Evolutionary conservation across 371 early-diverging fungal species (phyloP).

Genomic region (Mortierella sp.): DNA sequence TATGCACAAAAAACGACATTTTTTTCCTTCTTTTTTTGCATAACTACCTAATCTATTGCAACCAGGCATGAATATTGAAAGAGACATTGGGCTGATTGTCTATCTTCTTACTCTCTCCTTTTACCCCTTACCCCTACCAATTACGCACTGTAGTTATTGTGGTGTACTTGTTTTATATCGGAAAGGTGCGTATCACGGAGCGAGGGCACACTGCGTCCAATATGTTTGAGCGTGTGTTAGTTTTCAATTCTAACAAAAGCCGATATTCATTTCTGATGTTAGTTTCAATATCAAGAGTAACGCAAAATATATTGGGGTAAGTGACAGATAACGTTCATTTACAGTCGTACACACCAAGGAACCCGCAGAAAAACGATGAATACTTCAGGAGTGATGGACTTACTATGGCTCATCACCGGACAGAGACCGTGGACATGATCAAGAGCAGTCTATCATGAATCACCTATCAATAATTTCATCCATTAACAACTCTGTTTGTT

Average conservation of each 20-base stretch:
- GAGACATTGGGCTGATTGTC: conserved; percentile 1
- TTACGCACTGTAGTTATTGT: neutral
- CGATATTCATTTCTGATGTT: neutral
- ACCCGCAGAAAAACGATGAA: neutral
- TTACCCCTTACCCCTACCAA: neutral
- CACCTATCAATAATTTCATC: neutral
- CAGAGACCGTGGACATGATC: too few species aligned
- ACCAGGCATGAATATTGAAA: neutral
- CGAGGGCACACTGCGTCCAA: neutral
- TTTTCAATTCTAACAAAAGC: neutral
- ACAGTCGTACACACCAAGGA: neutral
- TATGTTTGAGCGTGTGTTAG: too few species aligned
- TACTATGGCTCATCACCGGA: too few species aligned
- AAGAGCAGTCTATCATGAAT: neutral
- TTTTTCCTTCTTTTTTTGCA: too few species aligned
- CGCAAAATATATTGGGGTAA: neutral
- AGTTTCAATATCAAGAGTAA: too few species aligned
- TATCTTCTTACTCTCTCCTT: neutral
- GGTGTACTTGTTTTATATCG: neutral
- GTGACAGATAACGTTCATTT: neutral
- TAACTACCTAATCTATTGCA: neutral
- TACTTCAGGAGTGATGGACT: too few species aligned
- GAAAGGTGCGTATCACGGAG: neutral
- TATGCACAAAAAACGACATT: neutral
- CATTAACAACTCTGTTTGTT: neutral